These are phyloP conservation scores for Venturia nashicola DNA, from an alignment of 2,329 filamentous ascomycete genomes.

Conservation along the genomic window DNA sequence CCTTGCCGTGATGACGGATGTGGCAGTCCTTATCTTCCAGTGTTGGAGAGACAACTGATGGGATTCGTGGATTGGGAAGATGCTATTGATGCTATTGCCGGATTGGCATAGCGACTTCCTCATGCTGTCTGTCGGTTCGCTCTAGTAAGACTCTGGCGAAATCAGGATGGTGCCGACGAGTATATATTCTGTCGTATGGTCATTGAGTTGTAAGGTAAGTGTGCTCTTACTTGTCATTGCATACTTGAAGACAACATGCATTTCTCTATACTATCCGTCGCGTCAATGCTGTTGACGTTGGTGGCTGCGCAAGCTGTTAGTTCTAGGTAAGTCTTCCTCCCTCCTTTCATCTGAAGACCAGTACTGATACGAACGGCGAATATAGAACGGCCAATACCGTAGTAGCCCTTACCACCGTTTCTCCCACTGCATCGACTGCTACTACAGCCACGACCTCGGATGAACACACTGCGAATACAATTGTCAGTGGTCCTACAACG, in stretches of 20 bases:
- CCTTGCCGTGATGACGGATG: background rate
- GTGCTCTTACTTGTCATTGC: background rate
- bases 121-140: background rate
- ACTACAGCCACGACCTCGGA: constrained; percentile 1
- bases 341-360: background rate
- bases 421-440: background rate
- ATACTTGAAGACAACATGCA: background rate
- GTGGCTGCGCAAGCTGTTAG: background rate
- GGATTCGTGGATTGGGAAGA: background rate
- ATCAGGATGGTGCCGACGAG: background rate
- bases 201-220: background rate
- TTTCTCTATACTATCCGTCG: background rate
- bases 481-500: constrained; percentile 3
- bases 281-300: background rate
- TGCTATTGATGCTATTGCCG: background rate
- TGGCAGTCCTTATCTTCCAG: background rate
- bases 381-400: constrained; percentile 1
- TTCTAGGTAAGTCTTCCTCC: background rate
- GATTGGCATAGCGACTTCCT: background rate
- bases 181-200: background rate
- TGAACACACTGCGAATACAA: constrained; percentile 1
- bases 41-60: background rate
- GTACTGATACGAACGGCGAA: background rate
- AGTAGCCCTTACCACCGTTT: constrained; percentile 3
- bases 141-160: background rate